Evolutionary conservation across 129 eudicot genomes (phyloP), one percentile per base, ranked within the genome.

Genomic region (Scalesia atractyloides): DNA sequence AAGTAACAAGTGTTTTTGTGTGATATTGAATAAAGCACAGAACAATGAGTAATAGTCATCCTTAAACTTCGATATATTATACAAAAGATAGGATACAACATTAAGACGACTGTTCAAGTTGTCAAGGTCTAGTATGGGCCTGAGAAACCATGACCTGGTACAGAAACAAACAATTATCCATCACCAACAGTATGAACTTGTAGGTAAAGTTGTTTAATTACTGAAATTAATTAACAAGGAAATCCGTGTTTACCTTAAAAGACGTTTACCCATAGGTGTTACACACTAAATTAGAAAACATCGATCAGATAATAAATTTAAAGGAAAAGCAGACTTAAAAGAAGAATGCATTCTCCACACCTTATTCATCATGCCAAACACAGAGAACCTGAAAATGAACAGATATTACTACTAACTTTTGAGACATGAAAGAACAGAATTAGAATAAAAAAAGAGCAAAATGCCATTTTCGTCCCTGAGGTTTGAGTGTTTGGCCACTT

Each of bases 321-420:
- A 73, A 54, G 69, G 53, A 67, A 63, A 56, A n/a, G 56, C 60
- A 73, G 72, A 68, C 52, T 17, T 7, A 54, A 44, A 65, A 59
- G 30, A 13, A 51, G 49, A 74, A 36, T 22, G 41, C 69, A 70
- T 66, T 76, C 64, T 13, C 10, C 82, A 74, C 61, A 95, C 99
- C 99, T 95, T 90, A 69, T 95, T 88, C 97, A 90, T 86, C 99
- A 95, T 88, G 53, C 99, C 99, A 75, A 88, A 95, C 33, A 95
- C 91, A 81, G 99, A 95, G 73, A 95, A 95, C 83, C 99, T 95
- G 88, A 84, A 82, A 43, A 52, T 22, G 9, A 65, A 52, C 15
- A 70, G 11, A 17, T 68, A 47, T 70, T 68, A 79, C 72, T 39
- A 66, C 47, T 64, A 41, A 64, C 11, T 49, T 70, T 44, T 64